phyloP scores from a whole-genome alignment of 331 rosid species.

The Stylosanthes scabra region DNA sequence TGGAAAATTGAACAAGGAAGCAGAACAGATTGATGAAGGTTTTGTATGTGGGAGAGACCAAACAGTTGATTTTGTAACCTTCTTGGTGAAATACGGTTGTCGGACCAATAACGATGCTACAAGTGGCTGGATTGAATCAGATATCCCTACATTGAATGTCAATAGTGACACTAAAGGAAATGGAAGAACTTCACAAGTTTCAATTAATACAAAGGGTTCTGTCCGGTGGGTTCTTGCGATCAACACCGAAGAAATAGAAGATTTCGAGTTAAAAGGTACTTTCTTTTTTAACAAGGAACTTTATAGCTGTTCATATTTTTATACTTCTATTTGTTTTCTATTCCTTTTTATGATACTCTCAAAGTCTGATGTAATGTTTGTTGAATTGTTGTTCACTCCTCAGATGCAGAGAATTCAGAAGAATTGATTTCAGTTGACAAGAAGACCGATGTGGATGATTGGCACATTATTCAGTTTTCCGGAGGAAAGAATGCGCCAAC shows the following conservation, averaged over 20 bases:
- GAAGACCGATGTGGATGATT: constrained; percentile 63
- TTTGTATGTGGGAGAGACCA: constrained; percentile 75
- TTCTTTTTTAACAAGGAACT: background rate
- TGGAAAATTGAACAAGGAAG: constrained; percentile 87
- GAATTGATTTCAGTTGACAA: constrained; percentile 61
- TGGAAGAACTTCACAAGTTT: constrained; percentile 60
- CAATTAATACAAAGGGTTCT: constrained; percentile 76
- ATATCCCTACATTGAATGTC: constrained; percentile 66
- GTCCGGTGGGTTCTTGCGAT: constrained; percentile 89
- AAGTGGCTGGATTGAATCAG: constrained; percentile 77
- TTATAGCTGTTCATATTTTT: constrained; percentile 16
- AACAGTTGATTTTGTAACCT: constrained; percentile 79
- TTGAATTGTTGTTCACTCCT: constrained; percentile 15
- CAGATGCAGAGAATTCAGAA: constrained; percentile 57
- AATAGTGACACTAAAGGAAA: constrained; percentile 50
- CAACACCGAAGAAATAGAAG: constrained; percentile 76
- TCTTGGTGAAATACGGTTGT: constrained; percentile 81
- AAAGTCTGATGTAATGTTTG: background rate
- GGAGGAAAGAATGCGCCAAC: constrained; percentile 82
- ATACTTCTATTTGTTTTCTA: background rate
- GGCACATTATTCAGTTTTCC: constrained; percentile 85
- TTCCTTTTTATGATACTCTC: constrained; percentile 29
- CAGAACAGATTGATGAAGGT: constrained; percentile 72
- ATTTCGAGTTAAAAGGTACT: constrained; percentile 71
- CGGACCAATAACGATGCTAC: constrained; percentile 57